Evolutionary conservation across 140 eudicot species (phyloP).

Genomic region (Flaveria floridana): DNA sequence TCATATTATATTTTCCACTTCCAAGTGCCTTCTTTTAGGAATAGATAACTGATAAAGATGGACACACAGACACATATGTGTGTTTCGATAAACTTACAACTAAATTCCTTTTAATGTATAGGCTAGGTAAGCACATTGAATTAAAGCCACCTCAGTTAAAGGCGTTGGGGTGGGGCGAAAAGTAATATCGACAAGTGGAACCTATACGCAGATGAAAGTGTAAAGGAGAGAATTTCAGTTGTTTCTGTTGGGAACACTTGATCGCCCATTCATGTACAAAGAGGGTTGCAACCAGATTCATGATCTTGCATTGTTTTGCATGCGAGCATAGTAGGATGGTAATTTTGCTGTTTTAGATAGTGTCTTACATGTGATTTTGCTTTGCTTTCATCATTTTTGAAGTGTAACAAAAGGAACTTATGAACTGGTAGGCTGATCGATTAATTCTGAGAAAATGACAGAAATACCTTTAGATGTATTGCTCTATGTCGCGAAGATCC

Average conservation of each 20-base stretch:
- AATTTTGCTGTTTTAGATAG: conserved; percentile 21
- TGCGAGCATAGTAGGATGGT: background rate
- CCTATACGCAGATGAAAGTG: conserved; percentile 8
- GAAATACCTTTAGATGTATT: background rate
- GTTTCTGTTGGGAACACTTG: conserved; percentile 2
- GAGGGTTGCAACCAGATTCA: conserved; percentile 9
- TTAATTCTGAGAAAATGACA: background rate
- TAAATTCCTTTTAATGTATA: conserved; percentile 21
- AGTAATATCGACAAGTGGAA: conserved; percentile 8
- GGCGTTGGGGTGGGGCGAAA: conserved; percentile 65
- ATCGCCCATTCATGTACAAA: background rate
- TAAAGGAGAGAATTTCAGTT: conserved; percentile 8
- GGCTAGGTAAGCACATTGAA: conserved; percentile 76
- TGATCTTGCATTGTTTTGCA: background rate
- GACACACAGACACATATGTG: background rate
- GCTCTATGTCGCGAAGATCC: background rate
- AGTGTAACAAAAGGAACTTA: background rate
- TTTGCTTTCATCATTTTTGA: background rate
- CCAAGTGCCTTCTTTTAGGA: background rate
- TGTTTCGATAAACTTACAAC: background rate
- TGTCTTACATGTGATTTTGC: too few relatives aligned
- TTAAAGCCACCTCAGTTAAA: conserved; percentile 55
- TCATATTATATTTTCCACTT: background rate
- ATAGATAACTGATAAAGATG: background rate
- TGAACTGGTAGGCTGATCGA: background rate